phyloP scores from a whole-genome alignment of 1,139 yeast genomes.

The Pichia sp. region DNA sequence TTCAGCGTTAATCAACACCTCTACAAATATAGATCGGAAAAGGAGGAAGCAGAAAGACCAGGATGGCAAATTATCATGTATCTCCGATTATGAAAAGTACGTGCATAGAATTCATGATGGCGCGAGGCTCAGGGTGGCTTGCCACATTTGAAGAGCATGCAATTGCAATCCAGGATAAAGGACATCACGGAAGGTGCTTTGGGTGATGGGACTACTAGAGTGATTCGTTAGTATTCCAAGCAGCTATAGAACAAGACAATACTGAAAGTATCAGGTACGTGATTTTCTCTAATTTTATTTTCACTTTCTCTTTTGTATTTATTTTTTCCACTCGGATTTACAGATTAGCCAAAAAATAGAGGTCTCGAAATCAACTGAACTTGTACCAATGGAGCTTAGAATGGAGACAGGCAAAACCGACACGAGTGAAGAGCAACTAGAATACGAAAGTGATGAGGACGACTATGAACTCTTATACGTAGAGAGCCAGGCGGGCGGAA shows the following conservation, averaged over 20 bases:
- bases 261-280: neutral
- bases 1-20: neutral
- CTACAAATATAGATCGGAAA: neutral
- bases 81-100: neutral
- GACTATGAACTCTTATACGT: conserved; percentile 7
- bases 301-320: neutral
- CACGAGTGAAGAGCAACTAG: conserved; percentile 9
- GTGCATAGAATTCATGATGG: conserved; percentile 20
- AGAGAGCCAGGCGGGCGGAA: conserved; percentile 4
- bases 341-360: neutral
- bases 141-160: neutral
- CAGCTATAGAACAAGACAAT: too few relatives aligned
- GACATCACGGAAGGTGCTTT: too few relatives aligned
- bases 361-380: neutral
- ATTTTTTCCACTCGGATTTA: neutral
- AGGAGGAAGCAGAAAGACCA: neutral
- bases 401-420: neutral
- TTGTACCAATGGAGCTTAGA: too few relatives aligned
- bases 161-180: neutral
- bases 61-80: neutral
- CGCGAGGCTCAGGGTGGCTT: conserved; percentile 33
- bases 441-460: conserved; percentile 13
- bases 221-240: too few relatives aligned
- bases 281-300: neutral
- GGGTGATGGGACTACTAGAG: neutral